Percentiles rank a stretch among this genome's conserved stretches.
These are phyloP conservation scores for Citrullus colocynthis DNA, from an alignment of 306 rosid genomes.

Conservation along the genomic window DNA sequence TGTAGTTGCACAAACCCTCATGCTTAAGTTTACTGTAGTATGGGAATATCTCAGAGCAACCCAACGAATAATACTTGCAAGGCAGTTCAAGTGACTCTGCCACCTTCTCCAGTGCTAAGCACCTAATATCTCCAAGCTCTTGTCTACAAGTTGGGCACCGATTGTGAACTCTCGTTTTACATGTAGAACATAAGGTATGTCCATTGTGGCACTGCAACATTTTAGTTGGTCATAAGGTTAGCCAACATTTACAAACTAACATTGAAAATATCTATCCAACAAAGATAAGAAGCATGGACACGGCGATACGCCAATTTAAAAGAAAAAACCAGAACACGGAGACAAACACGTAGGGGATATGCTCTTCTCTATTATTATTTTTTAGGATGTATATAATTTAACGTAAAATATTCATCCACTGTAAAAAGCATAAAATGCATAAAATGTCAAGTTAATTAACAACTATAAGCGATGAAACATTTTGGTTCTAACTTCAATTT, in stretches of 20 bases:
- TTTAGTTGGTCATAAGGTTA: neutral
- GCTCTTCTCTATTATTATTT: no score
- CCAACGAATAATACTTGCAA: constrained; percentile 73
- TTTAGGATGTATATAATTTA: no score
- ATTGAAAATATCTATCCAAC: neutral
- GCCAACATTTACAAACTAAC: neutral
- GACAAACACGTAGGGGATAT: no score
- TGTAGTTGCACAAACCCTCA: constrained; percentile 76
- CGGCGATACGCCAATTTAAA: no score
- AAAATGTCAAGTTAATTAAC: no score
- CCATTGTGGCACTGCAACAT: constrained; percentile 89
- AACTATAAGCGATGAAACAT: no score
- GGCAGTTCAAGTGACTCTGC: constrained; percentile 98
- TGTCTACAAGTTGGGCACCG: constrained; percentile 98
- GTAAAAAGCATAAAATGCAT: no score
- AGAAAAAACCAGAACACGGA: no score
- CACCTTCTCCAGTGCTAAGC: constrained; percentile 95
- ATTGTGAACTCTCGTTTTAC: constrained; percentile 91
- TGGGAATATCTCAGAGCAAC: constrained; percentile 93
- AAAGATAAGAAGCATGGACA: neutral
- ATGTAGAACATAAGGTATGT: constrained; percentile 87
- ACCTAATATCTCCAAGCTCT: constrained; percentile 98
- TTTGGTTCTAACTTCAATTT: no score
- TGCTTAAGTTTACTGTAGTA: constrained; percentile 96
- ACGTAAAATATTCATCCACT: no score